These are phyloP conservation scores for Exophiala dermatitidis DNA, from an alignment of 2,329 filamentous ascomycete genomes.

Conservation along the genomic window DNA sequence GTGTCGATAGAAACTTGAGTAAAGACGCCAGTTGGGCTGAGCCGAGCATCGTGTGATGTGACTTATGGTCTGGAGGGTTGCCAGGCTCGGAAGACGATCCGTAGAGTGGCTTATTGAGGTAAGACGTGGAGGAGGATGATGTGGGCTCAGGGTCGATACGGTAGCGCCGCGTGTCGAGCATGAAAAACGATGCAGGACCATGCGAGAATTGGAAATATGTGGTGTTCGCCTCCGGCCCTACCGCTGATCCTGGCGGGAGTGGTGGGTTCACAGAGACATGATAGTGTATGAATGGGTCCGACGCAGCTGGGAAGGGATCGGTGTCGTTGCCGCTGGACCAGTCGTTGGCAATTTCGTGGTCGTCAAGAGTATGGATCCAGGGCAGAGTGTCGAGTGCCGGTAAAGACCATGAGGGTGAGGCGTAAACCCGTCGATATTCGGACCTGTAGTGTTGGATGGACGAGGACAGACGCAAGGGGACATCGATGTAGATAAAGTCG, in stretches of 20 bases:
- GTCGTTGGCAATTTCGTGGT: slow-evolving; percentile 94
- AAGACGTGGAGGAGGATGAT: neutral
- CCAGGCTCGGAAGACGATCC: slow-evolving; percentile 3
- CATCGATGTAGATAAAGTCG: slow-evolving; percentile 56
- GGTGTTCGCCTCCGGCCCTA: slow-evolving; percentile 43
- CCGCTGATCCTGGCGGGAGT: slow-evolving; percentile 46
- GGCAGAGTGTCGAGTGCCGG: slow-evolving; percentile 69
- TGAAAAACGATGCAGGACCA: slow-evolving; percentile 87
- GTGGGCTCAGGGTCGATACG: slow-evolving; percentile 48
- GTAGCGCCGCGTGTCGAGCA: slow-evolving; percentile 85
- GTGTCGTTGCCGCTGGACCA: slow-evolving; percentile 72
- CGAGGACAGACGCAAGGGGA: slow-evolving; percentile 70
- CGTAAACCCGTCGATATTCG: slow-evolving; percentile 93
- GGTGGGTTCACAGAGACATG: slow-evolving; percentile 82
- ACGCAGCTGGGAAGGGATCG: slow-evolving; percentile 69
- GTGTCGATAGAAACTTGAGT: slow-evolving; percentile 64
- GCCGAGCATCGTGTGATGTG: slow-evolving; percentile 75
- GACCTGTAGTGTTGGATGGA: slow-evolving; percentile 70
- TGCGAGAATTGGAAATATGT: slow-evolving; percentile 88
- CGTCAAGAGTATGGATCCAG: slow-evolving; percentile 95
- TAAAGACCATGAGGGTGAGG: slow-evolving; percentile 75
- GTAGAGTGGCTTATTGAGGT: slow-evolving; percentile 7
- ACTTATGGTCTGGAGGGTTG: slow-evolving; percentile 28
- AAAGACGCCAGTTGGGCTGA: slow-evolving; percentile 70
- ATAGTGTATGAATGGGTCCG: slow-evolving; percentile 80